Conservation (phyloP, 2,329 filamentous ascomycete genomes). For the Sporothrix brasiliensis region DNA sequence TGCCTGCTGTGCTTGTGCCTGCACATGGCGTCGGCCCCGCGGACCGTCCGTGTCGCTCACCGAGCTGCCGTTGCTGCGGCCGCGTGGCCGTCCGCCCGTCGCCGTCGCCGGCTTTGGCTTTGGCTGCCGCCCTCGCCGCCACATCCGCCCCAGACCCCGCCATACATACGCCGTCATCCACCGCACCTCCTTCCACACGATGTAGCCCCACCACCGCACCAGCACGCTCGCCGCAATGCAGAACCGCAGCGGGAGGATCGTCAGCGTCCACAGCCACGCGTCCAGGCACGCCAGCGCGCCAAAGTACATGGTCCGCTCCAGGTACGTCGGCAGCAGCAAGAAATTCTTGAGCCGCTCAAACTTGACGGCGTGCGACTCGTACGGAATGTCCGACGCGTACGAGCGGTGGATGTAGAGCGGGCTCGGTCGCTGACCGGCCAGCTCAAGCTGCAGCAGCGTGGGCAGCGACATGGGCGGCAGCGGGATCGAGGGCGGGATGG, state of each 20-base stretch:
- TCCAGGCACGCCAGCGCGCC: conserved; percentile 90
- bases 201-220: conserved; percentile 73
- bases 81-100: background rate
- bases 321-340: conserved; percentile 73
- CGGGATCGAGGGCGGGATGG: conserved; percentile 59
- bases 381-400: conserved; percentile 64
- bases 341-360: conserved; percentile 91
- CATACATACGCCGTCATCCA: conserved; percentile 79
- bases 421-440: conserved; percentile 64
- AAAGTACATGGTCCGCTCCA: conserved; percentile 85
- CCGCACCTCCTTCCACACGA: conserved; percentile 69
- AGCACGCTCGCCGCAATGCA: conserved; percentile 77
- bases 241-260: conserved; percentile 89
- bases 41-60: conserved; percentile 14
- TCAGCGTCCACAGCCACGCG: conserved; percentile 95
- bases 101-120: conserved; percentile 45
- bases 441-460: conserved; percentile 65
- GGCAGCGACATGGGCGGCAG: conserved; percentile 68
- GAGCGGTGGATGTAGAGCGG: conserved; percentile 68
- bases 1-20: background rate
- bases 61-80: conserved; percentile 28
- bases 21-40: background rate
- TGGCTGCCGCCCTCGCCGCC: conserved; percentile 61
- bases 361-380: conserved; percentile 90
- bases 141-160: conserved; percentile 76